Conservation (phyloP, 192 early-diverging fungal species). For the Allomyces arbusculus region DNA sequence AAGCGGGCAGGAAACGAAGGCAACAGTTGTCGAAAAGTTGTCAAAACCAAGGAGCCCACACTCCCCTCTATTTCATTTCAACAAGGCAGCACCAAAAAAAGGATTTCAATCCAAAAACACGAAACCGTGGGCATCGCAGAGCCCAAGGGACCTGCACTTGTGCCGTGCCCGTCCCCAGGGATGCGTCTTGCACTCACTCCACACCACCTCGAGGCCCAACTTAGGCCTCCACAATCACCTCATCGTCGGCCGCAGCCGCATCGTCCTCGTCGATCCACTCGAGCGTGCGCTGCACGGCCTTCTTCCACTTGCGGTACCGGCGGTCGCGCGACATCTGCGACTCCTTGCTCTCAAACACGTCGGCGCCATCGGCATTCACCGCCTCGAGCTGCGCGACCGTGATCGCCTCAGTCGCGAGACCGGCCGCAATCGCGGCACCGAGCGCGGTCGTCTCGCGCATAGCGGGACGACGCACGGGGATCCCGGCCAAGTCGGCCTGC, state of each 20-base stretch:
- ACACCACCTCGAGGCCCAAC: too few relatives aligned
- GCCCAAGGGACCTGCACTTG: too few relatives aligned
- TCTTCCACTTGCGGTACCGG: conserved; percentile 46
- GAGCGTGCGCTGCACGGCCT: conserved; percentile 48
- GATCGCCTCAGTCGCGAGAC: conserved; percentile 42
- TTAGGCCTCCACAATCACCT: neutral
- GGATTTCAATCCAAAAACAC: too few relatives aligned
- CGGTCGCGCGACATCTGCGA: conserved; percentile 30
- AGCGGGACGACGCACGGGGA: conserved; percentile 55
- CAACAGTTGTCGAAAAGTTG: too few relatives aligned
- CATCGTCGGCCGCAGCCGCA: conserved; percentile 1
- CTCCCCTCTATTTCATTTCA: too few relatives aligned
- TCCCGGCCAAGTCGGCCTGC: conserved; percentile 63
- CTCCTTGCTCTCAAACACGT: conserved; percentile 24
- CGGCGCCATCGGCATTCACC: conserved; percentile 24
- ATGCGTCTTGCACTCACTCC: too few relatives aligned
- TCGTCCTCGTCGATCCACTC: conserved; percentile 20
- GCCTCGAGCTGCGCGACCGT: conserved; percentile 26
- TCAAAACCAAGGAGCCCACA: too few relatives aligned
- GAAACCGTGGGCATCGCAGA: too few relatives aligned
- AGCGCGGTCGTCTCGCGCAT: conserved; percentile 86
- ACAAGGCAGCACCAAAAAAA: too few relatives aligned
- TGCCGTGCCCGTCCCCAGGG: too few relatives aligned
- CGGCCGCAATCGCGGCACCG: conserved; percentile 79
- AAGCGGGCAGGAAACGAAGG: too few relatives aligned